Evolutionary conservation across 345 rosid genomes (phyloP).

Genomic region (Salix suchowensis): DNA sequence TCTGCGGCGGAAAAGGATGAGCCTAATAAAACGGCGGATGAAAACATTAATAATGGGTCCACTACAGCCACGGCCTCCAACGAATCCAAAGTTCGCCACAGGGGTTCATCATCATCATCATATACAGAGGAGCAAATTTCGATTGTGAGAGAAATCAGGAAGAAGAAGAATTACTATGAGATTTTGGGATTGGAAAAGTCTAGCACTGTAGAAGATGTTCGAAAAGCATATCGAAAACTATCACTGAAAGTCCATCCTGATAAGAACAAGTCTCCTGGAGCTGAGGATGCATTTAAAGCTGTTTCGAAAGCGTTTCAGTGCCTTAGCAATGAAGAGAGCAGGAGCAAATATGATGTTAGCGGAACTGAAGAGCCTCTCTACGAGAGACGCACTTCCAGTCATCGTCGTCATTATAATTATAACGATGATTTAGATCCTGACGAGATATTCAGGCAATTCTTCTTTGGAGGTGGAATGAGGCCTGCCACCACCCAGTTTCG

Average conservation of each 20-base stretch:
- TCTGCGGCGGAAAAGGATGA: conserved; percentile 37
- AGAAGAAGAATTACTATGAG: conserved; percentile 81
- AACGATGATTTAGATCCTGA: conserved; percentile 85
- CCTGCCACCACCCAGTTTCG: conserved; percentile 69
- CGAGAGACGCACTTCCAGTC: conserved; percentile 43
- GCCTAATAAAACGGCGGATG: neutral
- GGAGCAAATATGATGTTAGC: conserved; percentile 64
- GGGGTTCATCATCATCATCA: conserved; percentile 40
- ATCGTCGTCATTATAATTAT: conserved; percentile 37
- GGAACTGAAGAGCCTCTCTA: conserved; percentile 76
- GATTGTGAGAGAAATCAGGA: conserved; percentile 67
- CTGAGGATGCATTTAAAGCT: conserved; percentile 85
- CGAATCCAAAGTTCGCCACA: conserved; percentile 41
- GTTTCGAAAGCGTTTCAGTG: conserved; percentile 94
- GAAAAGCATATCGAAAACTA: conserved; percentile 80
- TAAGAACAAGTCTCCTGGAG: conserved; percentile 88
- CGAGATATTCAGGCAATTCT: conserved; percentile 90
- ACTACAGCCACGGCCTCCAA: conserved; percentile 17
- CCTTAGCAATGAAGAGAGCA: conserved; percentile 61
- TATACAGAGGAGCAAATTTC: conserved; percentile 72
- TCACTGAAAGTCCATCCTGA: conserved; percentile 94
- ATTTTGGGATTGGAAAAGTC: conserved; percentile 63
- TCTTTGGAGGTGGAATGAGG: conserved; percentile 71
- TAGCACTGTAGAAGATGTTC: conserved; percentile 72
- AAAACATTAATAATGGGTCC: conserved; percentile 7